Evolutionary conservation across 1,284 basidiomycete species (phyloP).

Genomic region (Ceratobasidium sp.): DNA sequence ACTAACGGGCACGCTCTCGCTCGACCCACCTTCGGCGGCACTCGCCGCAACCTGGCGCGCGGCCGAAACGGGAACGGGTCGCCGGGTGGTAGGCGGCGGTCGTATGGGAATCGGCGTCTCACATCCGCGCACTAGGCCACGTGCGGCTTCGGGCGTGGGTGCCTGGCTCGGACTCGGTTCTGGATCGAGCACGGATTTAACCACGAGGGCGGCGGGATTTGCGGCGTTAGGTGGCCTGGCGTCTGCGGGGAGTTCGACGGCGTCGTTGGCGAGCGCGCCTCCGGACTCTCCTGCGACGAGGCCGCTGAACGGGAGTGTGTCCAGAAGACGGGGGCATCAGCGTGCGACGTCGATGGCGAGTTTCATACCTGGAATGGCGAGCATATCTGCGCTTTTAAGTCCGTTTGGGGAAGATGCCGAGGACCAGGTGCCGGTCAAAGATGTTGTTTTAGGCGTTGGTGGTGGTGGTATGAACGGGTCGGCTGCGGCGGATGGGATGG

Average conservation of each 20-base stretch:
- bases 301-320: slow-evolving; percentile 14
- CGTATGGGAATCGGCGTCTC: slow-evolving; percentile 41
- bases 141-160: slow-evolving; percentile 36
- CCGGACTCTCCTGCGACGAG: slow-evolving; percentile 36
- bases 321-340: slow-evolving; percentile 20
- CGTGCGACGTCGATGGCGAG: slow-evolving; percentile 41
- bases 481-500: slow-evolving; percentile 53
- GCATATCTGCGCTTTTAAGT: slow-evolving; percentile 32
- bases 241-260: slow-evolving; percentile 30
- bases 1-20: slow-evolving; percentile 75
- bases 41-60: slow-evolving; percentile 45
- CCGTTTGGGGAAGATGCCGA: slow-evolving; percentile 28
- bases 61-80: slow-evolving; percentile 46
- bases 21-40: slow-evolving; percentile 61
- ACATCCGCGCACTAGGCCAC: slow-evolving; percentile 5
- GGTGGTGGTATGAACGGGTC: slow-evolving; percentile 26
- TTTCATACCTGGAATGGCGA: slow-evolving; percentile 41
- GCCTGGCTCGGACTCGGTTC: slow-evolving; percentile 12
- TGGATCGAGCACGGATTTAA: slow-evolving; percentile 5
- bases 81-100: slow-evolving; percentile 42
- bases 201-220: not conserved
- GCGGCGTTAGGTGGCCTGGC: slow-evolving; percentile 29
- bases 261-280: slow-evolving; percentile 38
- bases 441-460: not conserved
- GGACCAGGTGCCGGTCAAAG: not conserved